These are phyloP conservation scores for Populus davidiana DNA, from an alignment of 345 rosid genomes.

Conservation along the genomic window DNA sequence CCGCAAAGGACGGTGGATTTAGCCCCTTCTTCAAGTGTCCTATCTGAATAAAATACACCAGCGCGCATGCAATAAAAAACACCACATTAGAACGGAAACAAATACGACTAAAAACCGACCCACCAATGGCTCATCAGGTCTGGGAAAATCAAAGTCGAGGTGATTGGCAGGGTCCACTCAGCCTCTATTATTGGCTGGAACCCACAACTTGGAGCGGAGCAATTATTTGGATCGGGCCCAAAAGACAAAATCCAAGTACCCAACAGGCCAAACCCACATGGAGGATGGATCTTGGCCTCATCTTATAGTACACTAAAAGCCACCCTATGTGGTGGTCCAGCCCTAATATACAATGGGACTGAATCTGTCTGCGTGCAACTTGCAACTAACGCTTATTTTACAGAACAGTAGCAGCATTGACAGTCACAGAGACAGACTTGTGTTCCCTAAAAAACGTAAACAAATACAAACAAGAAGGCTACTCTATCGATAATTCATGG, in stretches of 20 bases:
- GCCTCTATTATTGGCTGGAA: no score
- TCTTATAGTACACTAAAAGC: no score
- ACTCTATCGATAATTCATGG: not conserved
- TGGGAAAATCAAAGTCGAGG: no score
- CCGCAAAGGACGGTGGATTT: slow-evolving; percentile 68
- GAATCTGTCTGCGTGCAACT: not conserved
- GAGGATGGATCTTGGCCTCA: not conserved
- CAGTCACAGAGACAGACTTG: not conserved
- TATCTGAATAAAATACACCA: slow-evolving; percentile 43
- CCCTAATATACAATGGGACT: not conserved
- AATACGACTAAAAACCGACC: not conserved
- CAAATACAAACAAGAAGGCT: not conserved
- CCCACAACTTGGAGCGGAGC: not conserved
- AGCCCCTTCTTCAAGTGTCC: slow-evolving; percentile 78
- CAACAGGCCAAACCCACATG: slow-evolving; percentile 1
- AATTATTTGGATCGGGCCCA: not conserved
- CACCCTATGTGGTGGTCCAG: slow-evolving; percentile 10
- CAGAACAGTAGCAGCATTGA: not conserved
- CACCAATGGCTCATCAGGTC: not conserved
- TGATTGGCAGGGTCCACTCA: not conserved
- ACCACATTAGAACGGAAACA: not conserved
- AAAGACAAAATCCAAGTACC: not conserved
- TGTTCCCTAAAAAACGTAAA: not conserved
- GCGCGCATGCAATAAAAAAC: not conserved
- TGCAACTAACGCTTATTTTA: not conserved